Evolutionary conservation across 208 protist genomes (phyloP).

Genomic region (Plasmodiophora brassicae): DNA sequence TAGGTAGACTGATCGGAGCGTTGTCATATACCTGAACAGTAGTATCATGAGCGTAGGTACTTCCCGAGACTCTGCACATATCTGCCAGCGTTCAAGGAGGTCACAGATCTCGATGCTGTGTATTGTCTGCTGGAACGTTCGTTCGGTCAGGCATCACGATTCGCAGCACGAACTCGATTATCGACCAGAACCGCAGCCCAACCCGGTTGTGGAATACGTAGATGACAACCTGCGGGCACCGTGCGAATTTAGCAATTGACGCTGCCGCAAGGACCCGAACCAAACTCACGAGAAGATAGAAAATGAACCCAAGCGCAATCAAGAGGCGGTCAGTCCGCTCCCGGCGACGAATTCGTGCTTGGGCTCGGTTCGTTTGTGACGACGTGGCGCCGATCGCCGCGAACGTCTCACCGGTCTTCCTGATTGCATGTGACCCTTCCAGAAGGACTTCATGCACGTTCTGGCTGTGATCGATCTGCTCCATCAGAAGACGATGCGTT

Average conservation of each 20-base stretch:
- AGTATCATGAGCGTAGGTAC: background rate
- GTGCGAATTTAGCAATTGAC: no score
- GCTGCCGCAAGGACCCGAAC: no score
- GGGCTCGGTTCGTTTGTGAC: background rate
- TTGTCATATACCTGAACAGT: background rate
- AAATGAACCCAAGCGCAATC: conserved; percentile 7
- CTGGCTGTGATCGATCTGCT: conserved; percentile 16
- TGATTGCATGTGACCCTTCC: background rate
- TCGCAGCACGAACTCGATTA: background rate
- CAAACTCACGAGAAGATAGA: background rate
- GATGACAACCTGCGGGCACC: no score
- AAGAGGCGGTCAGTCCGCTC: background rate
- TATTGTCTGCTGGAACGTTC: background rate
- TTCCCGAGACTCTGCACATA: background rate
- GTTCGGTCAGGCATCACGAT: background rate
- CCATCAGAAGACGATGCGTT: background rate
- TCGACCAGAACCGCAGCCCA: background rate
- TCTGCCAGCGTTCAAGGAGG: background rate
- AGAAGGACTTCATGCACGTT: background rate
- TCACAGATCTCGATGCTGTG: background rate
- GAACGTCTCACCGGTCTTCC: background rate
- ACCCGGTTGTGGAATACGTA: conserved; percentile 12
- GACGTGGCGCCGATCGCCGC: background rate
- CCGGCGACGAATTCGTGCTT: background rate
- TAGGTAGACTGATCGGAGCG: background rate